Conservation (phyloP, 2,329 filamentous ascomycete species). For the Lomentospora prolificans region DNA sequence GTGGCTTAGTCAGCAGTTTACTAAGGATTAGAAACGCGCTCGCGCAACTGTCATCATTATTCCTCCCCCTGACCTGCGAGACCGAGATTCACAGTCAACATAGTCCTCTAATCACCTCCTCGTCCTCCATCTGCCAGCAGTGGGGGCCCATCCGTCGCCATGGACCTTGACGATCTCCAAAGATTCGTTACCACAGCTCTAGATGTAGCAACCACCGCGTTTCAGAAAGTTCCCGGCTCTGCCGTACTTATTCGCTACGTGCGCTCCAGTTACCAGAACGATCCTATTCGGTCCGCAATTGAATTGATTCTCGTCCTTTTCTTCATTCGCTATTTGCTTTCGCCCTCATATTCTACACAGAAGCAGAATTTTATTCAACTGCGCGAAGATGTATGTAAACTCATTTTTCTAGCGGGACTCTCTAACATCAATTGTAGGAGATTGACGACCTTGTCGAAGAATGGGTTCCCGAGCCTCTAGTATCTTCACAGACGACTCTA, state of each 20-base stretch:
- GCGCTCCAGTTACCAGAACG: constrained; percentile 94
- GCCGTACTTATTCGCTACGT: constrained; percentile 93
- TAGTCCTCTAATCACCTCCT: too few relatives aligned
- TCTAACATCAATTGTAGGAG: constrained; percentile 41
- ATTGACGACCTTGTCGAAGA: constrained; percentile 96
- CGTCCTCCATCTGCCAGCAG: too few relatives aligned
- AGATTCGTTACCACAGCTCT: constrained; percentile 40
- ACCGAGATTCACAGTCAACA: too few relatives aligned
- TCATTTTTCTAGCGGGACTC: neutral
- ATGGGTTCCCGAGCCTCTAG: constrained; percentile 90
- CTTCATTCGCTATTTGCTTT: constrained; percentile 84
- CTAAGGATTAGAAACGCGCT: too few relatives aligned
- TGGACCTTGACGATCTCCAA: constrained; percentile 57
- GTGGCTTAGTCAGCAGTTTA: too few relatives aligned
- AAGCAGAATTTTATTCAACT: constrained; percentile 85
- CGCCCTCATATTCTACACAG: constrained; percentile 84
- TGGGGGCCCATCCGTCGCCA: constrained; percentile 22
- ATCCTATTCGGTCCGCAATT: constrained; percentile 85
- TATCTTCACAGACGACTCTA: constrained; percentile 59
- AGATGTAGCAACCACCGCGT: constrained; percentile 48
- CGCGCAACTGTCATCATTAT: too few relatives aligned
- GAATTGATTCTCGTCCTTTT: constrained; percentile 92
- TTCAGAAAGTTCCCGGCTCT: constrained; percentile 88
- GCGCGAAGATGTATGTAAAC: constrained; percentile 55
- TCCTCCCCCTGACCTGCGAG: too few relatives aligned